phyloP scores from a whole-genome alignment of 495 filamentous ascomycete genomes.

The Cudoniella acicularis region DNA sequence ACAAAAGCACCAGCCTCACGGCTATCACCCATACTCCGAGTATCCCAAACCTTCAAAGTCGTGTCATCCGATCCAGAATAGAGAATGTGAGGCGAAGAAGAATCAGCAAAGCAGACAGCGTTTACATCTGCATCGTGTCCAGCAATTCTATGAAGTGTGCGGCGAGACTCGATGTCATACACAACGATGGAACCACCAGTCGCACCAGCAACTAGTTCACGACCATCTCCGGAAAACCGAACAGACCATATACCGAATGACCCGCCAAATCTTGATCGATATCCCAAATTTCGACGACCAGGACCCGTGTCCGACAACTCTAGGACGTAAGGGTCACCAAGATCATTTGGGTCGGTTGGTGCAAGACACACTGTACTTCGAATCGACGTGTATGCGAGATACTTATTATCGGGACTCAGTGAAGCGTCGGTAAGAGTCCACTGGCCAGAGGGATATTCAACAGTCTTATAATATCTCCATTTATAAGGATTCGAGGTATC shows the following conservation, averaged over 20 bases:
- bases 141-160: slow-evolving; percentile 66
- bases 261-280: slow-evolving; percentile 6
- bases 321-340: slow-evolving; percentile 69
- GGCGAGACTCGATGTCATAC: slow-evolving; percentile 84
- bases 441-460: slow-evolving; percentile 75
- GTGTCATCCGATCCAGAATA: slow-evolving; percentile 96
- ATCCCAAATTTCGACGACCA: slow-evolving; percentile 35
- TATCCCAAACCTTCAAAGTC: slow-evolving; percentile 95
- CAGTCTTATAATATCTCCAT: slow-evolving; percentile 95
- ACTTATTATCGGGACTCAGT: slow-evolving; percentile 86
- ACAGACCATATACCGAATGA: slow-evolving; percentile 77
- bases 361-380: slow-evolving; percentile 76
- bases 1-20: slow-evolving; percentile 90
- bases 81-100: slow-evolving; percentile 84
- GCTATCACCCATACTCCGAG: slow-evolving; percentile 80
- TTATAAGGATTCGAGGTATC: slow-evolving; percentile 94
- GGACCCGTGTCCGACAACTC: slow-evolving; percentile 60
- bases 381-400: slow-evolving; percentile 78
- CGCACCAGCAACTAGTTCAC: slow-evolving; percentile 88
- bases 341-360: slow-evolving; percentile 77
- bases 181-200: slow-evolving; percentile 75
- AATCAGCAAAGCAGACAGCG: slow-evolving; percentile 93
- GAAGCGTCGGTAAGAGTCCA: slow-evolving; percentile 97
- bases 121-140: slow-evolving; percentile 91
- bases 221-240: slow-evolving; percentile 88